Conservation (phyloP, 176 grass and related monocot genomes). For the Rhipidocladum racemiflorum region DNA sequence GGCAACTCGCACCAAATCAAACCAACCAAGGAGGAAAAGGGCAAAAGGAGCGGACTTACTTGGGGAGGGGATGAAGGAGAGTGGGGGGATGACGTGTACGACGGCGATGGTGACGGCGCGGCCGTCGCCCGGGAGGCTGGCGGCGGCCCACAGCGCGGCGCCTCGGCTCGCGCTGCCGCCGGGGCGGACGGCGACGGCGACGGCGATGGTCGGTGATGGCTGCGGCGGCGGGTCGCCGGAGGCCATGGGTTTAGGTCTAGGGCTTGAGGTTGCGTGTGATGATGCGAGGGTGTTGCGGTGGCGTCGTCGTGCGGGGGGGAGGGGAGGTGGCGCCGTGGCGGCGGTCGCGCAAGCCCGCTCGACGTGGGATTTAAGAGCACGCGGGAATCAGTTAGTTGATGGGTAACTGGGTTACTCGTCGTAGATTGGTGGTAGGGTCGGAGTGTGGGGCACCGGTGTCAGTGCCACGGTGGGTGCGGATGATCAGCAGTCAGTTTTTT, state of each 20-base stretch:
- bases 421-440: background rate
- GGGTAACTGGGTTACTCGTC: background rate
- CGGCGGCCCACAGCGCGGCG: slow-evolving; percentile 61
- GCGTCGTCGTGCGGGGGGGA: background rate
- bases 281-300: background rate
- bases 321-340: background rate
- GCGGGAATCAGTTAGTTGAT: slow-evolving; percentile 28
- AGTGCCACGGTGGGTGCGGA: background rate
- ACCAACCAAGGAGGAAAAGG: background rate
- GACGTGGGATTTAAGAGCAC: background rate
- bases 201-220: slow-evolving; percentile 26
- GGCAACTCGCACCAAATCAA: background rate
- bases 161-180: slow-evolving; percentile 54
- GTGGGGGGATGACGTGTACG: slow-evolving; percentile 60
- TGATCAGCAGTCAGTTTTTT: background rate
- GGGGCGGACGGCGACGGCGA: slow-evolving; percentile 61
- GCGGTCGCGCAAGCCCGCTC: slow-evolving; percentile 1
- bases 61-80: slow-evolving; percentile 65
- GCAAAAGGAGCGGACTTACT: slow-evolving; percentile 24
- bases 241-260: background rate
- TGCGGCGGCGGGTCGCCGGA: background rate
- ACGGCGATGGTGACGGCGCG: slow-evolving; percentile 42
- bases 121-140: slow-evolving; percentile 32
- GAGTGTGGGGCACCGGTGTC: background rate
- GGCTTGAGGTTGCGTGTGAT: background rate